phyloP scores from a whole-genome alignment of 805 yeast genomes.

The Kluyveromyces wickerhamii region DNA sequence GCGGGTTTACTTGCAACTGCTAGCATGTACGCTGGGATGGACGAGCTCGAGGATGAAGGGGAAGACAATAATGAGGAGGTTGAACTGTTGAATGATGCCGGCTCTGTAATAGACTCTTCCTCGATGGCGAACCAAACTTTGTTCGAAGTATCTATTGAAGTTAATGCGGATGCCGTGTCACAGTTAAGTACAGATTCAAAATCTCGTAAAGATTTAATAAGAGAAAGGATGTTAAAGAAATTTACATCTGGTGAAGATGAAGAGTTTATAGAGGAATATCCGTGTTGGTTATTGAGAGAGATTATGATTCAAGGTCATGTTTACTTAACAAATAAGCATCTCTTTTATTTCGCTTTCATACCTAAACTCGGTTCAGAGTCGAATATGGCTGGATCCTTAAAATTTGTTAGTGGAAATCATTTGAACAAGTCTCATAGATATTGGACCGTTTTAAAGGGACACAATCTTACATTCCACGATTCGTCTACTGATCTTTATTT shows the following conservation, averaged over 20 bases:
- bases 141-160: slow-evolving; percentile 27
- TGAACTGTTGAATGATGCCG: slow-evolving; percentile 16
- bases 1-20: slow-evolving; percentile 51
- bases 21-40: slow-evolving; percentile 39
- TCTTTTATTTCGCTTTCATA: slow-evolving; percentile 71
- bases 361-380: slow-evolving; percentile 46
- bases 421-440: slow-evolving; percentile 38
- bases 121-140: slow-evolving; percentile 13
- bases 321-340: slow-evolving; percentile 54
- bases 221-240: slow-evolving; percentile 29
- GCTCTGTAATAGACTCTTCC: slow-evolving; percentile 11
- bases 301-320: slow-evolving; percentile 82
- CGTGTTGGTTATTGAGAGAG: slow-evolving; percentile 76
- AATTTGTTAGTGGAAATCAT: slow-evolving; percentile 8
- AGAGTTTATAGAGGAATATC: slow-evolving; percentile 49
- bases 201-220: slow-evolving; percentile 32
- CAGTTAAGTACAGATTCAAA: slow-evolving; percentile 11
- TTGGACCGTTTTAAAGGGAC: slow-evolving; percentile 75
- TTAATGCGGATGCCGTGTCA: slow-evolving; percentile 10
- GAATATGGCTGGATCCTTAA: slow-evolving; percentile 42
- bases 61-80: slow-evolving; percentile 14
- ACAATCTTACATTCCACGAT: slow-evolving; percentile 58
- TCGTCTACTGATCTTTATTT: slow-evolving; percentile 77
- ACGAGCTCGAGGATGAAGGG: slow-evolving; percentile 18
- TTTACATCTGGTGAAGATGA: slow-evolving; percentile 49